Evolutionary conservation across 352 stramenopile species (phyloP), one percentile per base, ranked within the genome.

Genomic region (Globisporangium irregulare): DNA sequence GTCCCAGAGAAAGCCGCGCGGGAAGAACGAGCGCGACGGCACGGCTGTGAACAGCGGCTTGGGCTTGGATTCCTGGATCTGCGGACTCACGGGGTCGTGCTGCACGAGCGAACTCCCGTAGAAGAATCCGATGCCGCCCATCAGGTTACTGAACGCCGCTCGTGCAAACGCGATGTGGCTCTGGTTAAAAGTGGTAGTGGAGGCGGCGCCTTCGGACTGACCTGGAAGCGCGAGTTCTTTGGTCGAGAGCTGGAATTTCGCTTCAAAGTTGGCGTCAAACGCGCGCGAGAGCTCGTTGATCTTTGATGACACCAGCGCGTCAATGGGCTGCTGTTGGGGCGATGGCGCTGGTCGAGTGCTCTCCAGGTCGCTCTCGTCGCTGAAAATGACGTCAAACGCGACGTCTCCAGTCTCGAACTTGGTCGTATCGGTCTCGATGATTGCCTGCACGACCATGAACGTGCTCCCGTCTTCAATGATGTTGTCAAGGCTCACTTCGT

Each of bases 1-100:
- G 66, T 98, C 94, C 94, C 94, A 98, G 1, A 98, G 58, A 57
- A 98, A 98, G 0, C 94, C 94, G 24, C 94, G 80, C 12, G 94
- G 94, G 70, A 98, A 98, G 72, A 98, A 97, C 43, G 90, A 97
- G 10, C 94, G 80, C 22, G 90, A 98, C n/a, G 94, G 94, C 10
- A 97, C 86, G 5, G 82, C 90, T 8, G 94, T 96, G 66, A 97
- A 96, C 34, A 98, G 78, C 14, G 85, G 68, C 66, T 79, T 84
- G 4, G 70, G 62, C 0, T 73, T 63, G 1, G 77, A 81, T 51
- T 89, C 80, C 20, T 77, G 58, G 7, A 91, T 38, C 1, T 77
- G 60, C 5, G 69, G 60, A 12, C 76, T 75, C 18, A 73, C 60
- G 1, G 81, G 73, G 50, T 91, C 80, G 62, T 86, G 77, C 58